Percentiles rank a stretch among this genome's conserved stretches.
phyloP scores from a whole-genome alignment of 2,329 filamentous ascomycete genomes.

The Ascochyta rabiei region DNA sequence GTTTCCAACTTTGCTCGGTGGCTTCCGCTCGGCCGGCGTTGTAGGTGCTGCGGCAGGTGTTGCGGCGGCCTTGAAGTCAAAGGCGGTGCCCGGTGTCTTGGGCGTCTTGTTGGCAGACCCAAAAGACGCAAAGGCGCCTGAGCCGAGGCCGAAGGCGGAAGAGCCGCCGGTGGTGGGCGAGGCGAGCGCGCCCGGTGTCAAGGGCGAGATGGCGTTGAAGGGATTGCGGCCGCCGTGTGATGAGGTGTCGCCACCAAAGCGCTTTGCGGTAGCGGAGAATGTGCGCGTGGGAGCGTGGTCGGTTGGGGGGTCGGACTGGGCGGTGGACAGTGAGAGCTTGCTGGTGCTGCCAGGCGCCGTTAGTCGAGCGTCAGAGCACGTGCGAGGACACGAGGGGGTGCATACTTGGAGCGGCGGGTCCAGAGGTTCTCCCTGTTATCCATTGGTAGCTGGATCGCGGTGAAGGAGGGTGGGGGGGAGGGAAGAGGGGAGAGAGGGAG shows the following conservation, averaged over 20 bases:
- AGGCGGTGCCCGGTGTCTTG: constrained; percentile 80
- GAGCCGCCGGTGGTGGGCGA: constrained; percentile 80
- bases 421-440: constrained; percentile 62
- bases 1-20: constrained; percentile 40
- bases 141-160: constrained; percentile 90
- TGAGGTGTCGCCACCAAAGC: constrained; percentile 74
- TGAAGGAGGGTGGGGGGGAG: constrained; percentile 1
- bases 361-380: constrained; percentile 25
- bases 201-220: constrained; percentile 76
- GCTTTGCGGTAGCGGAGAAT: constrained; percentile 70
- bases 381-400: constrained; percentile 27
- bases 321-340: constrained; percentile 89
- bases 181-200: constrained; percentile 67
- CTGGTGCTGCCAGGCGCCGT: constrained; percentile 65
- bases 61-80: constrained; percentile 72
- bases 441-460: constrained; percentile 40
- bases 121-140: constrained; percentile 95
- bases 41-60: constrained; percentile 55
- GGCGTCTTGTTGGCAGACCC: constrained; percentile 82
- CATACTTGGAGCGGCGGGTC: constrained; percentile 84
- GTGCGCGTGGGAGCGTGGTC: constrained; percentile 65
- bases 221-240: constrained; percentile 80
- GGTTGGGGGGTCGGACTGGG: constrained; percentile 61
- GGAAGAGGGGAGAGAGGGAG: too few relatives aligned
- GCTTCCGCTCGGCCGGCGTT: constrained; percentile 67